These are phyloP conservation scores for Fusarium armeniacum DNA, from an alignment of 2,329 filamentous ascomycete genomes.

Conservation along the genomic window DNA sequence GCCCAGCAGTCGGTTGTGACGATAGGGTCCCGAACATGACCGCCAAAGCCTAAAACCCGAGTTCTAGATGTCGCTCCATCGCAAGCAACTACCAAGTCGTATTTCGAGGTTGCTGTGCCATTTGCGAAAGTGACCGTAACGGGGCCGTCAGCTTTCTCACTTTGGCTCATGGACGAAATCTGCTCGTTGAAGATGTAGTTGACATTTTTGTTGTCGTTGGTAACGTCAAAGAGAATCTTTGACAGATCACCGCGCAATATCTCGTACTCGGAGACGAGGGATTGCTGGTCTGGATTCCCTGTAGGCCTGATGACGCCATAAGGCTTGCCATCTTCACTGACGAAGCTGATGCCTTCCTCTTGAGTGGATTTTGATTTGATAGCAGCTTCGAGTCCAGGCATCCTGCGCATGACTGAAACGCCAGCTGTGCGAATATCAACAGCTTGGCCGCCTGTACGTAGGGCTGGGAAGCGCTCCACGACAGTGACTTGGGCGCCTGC, in stretches of 20 bases:
- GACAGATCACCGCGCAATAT: slow-evolving; percentile 25
- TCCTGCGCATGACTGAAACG: slow-evolving; percentile 56
- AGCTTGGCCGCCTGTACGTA: slow-evolving; percentile 55
- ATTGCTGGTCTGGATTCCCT: slow-evolving; percentile 25
- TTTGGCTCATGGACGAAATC: slow-evolving; percentile 20
- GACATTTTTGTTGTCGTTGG: slow-evolving; percentile 18
- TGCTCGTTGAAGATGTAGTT: slow-evolving; percentile 25
- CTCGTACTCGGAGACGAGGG: slow-evolving; percentile 29
- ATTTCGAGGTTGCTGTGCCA: slow-evolving; percentile 15
- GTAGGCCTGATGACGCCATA: slow-evolving; percentile 20
- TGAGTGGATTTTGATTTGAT: slow-evolving; percentile 18
- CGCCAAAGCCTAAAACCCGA: slow-evolving; percentile 16
- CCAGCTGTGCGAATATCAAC: slow-evolving; percentile 57
- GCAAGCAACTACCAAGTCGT: slow-evolving; percentile 21
- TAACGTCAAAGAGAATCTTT: slow-evolving; percentile 18
- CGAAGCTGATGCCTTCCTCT: slow-evolving; percentile 28
- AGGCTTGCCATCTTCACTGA: slow-evolving; percentile 5
- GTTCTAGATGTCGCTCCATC: slow-evolving; percentile 24
- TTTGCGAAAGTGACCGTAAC: slow-evolving; percentile 22
- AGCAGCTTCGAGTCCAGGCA: slow-evolving; percentile 53
- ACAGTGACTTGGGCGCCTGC: slow-evolving; percentile 55
- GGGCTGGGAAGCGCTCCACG: slow-evolving; percentile 56
- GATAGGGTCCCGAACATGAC: slow-evolving; percentile 10
- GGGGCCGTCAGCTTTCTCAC: slow-evolving; percentile 1
- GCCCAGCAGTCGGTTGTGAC: slow-evolving; percentile 55